A percentile compares a stretch with the other conserved stretches of the same genome.
Evolutionary conservation across 352 stramenopile genomes (phyloP).

Genomic region (Globisporangium paddicum): DNA sequence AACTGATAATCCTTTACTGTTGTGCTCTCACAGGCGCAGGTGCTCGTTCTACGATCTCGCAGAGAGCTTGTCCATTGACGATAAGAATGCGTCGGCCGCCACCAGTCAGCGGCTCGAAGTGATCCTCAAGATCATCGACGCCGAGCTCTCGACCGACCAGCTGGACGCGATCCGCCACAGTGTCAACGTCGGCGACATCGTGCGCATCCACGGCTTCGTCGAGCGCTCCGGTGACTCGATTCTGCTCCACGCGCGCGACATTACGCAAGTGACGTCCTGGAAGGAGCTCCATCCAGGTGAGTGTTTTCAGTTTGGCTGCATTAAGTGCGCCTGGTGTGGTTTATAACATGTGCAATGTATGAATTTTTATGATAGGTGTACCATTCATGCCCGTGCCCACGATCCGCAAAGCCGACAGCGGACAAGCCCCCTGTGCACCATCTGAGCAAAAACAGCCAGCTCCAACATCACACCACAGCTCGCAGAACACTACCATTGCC

Average conservation of each 20-base stretch:
- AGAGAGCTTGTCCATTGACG: not conserved
- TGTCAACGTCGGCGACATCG: conserved; percentile 66
- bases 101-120: conserved; percentile 50
- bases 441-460: not conserved
- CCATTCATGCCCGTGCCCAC: conserved; percentile 58
- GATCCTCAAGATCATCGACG: conserved; percentile 73
- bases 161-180: conserved; percentile 56
- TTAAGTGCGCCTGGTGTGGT: not conserved
- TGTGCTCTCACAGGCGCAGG: conserved; percentile 31
- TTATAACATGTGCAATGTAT: not conserved
- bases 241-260: conserved; percentile 41
- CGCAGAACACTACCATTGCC: too few species aligned
- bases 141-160: conserved; percentile 54
- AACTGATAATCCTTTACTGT: too few species aligned
- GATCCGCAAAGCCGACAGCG: conserved; percentile 15
- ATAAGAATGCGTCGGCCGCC: not conserved
- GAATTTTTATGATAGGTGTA: conserved; percentile 13
- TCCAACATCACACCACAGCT: not conserved
- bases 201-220: conserved; percentile 54
- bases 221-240: conserved; percentile 33
- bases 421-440: not conserved
- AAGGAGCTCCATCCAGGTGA: conserved; percentile 42
- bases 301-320: not conserved
- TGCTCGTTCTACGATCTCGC: conserved; percentile 78
- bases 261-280: conserved; percentile 39